Evolutionary conservation across 2,329 filamentous ascomycete species (phyloP).

Genomic region (Graphilbum ipis-grandicollis): DNA sequence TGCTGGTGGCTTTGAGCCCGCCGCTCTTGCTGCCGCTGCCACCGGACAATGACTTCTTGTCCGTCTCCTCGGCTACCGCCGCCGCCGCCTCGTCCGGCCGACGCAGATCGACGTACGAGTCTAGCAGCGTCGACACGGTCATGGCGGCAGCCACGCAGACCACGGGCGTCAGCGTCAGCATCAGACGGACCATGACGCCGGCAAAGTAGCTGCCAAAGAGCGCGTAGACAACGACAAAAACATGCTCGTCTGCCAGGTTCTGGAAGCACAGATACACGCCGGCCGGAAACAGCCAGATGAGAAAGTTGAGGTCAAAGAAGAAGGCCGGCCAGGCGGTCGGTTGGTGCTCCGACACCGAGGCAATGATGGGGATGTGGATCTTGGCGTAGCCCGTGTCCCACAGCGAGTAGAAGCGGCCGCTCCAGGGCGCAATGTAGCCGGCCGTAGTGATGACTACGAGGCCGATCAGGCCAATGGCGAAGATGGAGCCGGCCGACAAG

Average conservation of each 20-base stretch:
- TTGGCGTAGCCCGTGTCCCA: conserved; percentile 99
- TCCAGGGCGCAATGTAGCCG: conserved; percentile 92
- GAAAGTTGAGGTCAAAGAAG: conserved; percentile 96
- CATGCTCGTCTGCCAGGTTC: conserved; percentile 83
- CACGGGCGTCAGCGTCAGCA: conserved; percentile 91
- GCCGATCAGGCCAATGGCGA: conserved; percentile 62
- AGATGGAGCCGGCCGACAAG: conserved; percentile 55
- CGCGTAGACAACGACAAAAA: conserved; percentile 95
- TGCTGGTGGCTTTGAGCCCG: conserved; percentile 51
- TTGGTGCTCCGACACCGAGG: conserved; percentile 98
- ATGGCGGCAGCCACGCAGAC: conserved; percentile 90
- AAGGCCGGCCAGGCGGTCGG: conserved; percentile 97
- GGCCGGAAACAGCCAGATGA: conserved; percentile 74
- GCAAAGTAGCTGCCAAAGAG: conserved; percentile 95
- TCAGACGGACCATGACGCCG: conserved; percentile 97
- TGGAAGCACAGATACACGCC: conserved; percentile 98
- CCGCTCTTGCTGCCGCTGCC: conserved; percentile 17
- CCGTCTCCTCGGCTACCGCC: conserved; percentile 22
- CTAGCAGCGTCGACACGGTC: conserved; percentile 71
- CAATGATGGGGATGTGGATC: conserved; percentile 98
- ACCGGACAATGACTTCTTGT: conserved; percentile 32
- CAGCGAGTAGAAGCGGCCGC: conserved; percentile 94
- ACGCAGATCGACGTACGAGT: conserved; percentile 59
- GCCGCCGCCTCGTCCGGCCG: conserved; percentile 38
- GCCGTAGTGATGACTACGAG: conserved; percentile 64